A percentile compares a stretch with the other conserved stretches of the same genome.
Evolutionary conservation across 805 yeast genomes (phyloP).

Genomic region (Kluyveromyces siamensis): DNA sequence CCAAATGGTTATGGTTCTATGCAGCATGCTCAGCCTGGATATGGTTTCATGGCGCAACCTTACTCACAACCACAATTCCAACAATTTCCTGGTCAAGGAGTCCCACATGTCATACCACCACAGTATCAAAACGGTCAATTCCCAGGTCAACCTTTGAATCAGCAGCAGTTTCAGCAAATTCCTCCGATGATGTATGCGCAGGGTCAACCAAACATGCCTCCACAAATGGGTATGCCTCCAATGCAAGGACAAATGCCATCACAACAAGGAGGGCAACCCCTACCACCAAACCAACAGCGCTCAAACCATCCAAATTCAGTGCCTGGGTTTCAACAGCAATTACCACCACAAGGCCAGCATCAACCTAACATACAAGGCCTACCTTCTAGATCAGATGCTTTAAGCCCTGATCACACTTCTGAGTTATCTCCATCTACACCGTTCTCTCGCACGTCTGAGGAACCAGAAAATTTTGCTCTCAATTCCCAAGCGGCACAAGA

Average conservation of each 20-base stretch:
- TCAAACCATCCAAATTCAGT: slow-evolving; percentile 14
- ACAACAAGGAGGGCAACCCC: slow-evolving; percentile 16
- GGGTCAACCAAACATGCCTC: neutral
- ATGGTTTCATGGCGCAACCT: slow-evolving; percentile 21
- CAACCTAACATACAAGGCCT: slow-evolving; percentile 22
- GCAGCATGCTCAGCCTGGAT: slow-evolving; percentile 17
- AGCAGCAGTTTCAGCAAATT: slow-evolving; percentile 4
- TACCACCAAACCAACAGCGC: slow-evolving; percentile 13
- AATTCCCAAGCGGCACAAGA: neutral
- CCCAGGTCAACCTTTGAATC: slow-evolving; percentile 1
- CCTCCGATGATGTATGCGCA: slow-evolving; percentile 2
- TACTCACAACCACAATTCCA: slow-evolving; percentile 19
- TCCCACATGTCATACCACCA: slow-evolving; percentile 6
- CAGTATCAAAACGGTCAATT: slow-evolving; percentile 1
- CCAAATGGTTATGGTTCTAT: slow-evolving; percentile 19
- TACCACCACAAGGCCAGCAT: slow-evolving; percentile 20
- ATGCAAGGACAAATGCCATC: slow-evolving; percentile 10
- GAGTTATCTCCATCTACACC: neutral
- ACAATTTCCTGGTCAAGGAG: slow-evolving; percentile 2
- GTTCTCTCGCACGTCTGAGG: neutral
- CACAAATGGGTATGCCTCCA: slow-evolving; percentile 6
- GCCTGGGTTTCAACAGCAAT: slow-evolving; percentile 15
- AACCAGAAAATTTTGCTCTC: neutral
- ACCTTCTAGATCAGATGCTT: slow-evolving; percentile 3
- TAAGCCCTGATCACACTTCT: neutral